Evolutionary conservation across 2,329 filamentous ascomycete genomes (phyloP), one percentile per base, ranked within the genome.

Genomic region (Tolypocladium tundrense): DNA sequence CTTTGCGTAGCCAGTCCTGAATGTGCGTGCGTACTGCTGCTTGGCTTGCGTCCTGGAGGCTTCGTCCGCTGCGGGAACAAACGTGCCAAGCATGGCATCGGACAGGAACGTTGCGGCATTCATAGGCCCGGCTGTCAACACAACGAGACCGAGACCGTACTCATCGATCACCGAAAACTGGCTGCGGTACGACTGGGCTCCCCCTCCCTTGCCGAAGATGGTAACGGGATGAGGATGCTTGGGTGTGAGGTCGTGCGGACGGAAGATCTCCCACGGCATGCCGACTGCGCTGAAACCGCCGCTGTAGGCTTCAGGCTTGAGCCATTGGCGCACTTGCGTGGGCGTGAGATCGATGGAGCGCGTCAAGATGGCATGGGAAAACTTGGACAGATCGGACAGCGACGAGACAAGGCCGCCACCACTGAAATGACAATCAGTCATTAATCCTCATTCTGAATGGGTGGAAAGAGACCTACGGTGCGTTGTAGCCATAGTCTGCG

Each of bases 191-290:
- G 64, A 67, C 19, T 65, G 62, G 0, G 72, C 69, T 3, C 68
- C 70, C 13, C 72, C 73, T 3, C 66, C 67, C 57, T 75, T 75
- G 1, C 64, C 68, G 40, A 69, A 70, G 2, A 73, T 60, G 16
- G 72, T 65, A 4, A 75, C 60, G 1, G 65, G 57, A 27, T 73
- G 72, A 0, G 68, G 65, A 45, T 73, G 62, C 0, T 63, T 40
- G 0, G 66, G 64, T 0, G 66, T 66, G 0, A 73, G 53, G 31
- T 65, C 60, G 0, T 63, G 19, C 0, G 66, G 62, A 1, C 68
- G 70, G 1, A 68, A 64, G 16, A 74, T 72, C 52, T 75, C 72
- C 73, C 72, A 74, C 0, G 72, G 71, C 62, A 69, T 67, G 3
- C 73, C 72, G 3, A 71, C 70, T 27, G 72, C 65, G 14, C 63